Evolutionary conservation across 352 stramenopile species (phyloP), one percentile per base, ranked within the genome.

Genomic region (Phytophthora ohioensis): DNA sequence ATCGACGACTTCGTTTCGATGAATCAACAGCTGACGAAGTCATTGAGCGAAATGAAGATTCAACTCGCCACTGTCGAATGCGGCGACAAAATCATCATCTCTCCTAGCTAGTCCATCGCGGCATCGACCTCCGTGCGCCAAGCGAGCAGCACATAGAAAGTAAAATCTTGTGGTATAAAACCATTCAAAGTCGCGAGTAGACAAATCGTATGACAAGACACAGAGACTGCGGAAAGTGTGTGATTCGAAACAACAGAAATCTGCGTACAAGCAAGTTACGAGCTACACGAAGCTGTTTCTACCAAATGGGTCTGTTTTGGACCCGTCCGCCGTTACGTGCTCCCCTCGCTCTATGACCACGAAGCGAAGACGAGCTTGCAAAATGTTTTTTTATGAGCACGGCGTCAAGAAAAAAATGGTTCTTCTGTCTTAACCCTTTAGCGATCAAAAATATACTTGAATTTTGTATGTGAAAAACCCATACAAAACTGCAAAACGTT

Each of bases 241-340:
- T 8, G 32, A 54, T 21, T 27, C 21, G 11, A 42, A 43, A 21
- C 56, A 54, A 38, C 53, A 59, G 10, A 59, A 67, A 36, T 59
- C 59, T 31, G 9, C n/a, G 13, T 58, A 51, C 47, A 67, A 67
- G 39, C 47, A 59, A 17, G 59, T 59, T 7, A 17, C 35, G 13
- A 57, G 43, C 31, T 59, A 59, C 48, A 67, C 59, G 41, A 67
- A 67, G n/a, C 38, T 65, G 17, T 67, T 59, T 43, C 36, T 67
- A 8, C 59, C 59, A 21, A 12, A 43, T 38, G 59, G 48, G 8
- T 67, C 57, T 39, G 39, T 30, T 5, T 5, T 65, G 4, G 48
- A 59, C 8, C 59, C 59, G n/a, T 13, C 31, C 13, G 17, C 34
- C 27, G 7, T n/a, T 7, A 52, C 3, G 58, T 57, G 11, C 27